Conservation (phyloP, 352 stramenopile species). For the Globisporangium orthogonon region DNA sequence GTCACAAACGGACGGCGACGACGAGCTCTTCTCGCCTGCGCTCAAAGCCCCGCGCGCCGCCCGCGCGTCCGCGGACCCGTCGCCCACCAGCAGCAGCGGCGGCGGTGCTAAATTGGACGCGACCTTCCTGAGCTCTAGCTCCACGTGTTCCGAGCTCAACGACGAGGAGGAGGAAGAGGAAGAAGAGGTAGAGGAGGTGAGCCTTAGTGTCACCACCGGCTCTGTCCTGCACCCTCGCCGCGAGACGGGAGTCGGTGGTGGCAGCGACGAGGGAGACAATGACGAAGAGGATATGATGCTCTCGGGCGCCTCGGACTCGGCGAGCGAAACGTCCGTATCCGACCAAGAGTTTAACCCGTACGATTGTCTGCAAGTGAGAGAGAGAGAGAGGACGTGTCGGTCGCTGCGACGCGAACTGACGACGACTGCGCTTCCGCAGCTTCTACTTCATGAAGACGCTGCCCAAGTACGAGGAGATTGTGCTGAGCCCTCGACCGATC, state of each 20-base stretch:
- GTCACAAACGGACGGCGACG: slow-evolving; percentile 4
- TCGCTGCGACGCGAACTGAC: not conserved
- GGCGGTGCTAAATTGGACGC: slow-evolving; percentile 22
- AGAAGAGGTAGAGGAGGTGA: not conserved
- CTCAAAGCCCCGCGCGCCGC: slow-evolving; percentile 40
- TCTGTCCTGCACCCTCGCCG: not conserved
- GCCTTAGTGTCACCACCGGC: not conserved
- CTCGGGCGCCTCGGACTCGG: slow-evolving; percentile 10
- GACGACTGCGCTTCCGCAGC: slow-evolving; percentile 17
- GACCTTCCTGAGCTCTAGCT: slow-evolving; percentile 16
- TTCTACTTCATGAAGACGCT: slow-evolving; percentile 87
- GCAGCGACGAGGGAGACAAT: slow-evolving; percentile 18
- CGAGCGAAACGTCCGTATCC: slow-evolving; percentile 21
- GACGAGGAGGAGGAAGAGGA: slow-evolving; percentile 20
- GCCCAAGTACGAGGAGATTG: slow-evolving; percentile 72
- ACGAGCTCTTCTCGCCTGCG: slow-evolving; percentile 63
- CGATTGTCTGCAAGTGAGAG: slow-evolving; percentile 6
- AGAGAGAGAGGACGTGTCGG: not conserved
- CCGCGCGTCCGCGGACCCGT: slow-evolving; percentile 30
- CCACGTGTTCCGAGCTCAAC: slow-evolving; percentile 18
- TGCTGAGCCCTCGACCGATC: slow-evolving; percentile 35
- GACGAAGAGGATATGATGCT: slow-evolving; percentile 13
- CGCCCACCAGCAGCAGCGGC: slow-evolving; percentile 17
- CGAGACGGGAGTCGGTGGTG: not conserved
- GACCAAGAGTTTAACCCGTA: slow-evolving; percentile 83